A percentile compares a stretch with the other conserved stretches of the same genome.
Evolutionary conservation across 1,284 basidiomycete genomes (phyloP).

Genomic region (Uromyces viciae-fabae): DNA sequence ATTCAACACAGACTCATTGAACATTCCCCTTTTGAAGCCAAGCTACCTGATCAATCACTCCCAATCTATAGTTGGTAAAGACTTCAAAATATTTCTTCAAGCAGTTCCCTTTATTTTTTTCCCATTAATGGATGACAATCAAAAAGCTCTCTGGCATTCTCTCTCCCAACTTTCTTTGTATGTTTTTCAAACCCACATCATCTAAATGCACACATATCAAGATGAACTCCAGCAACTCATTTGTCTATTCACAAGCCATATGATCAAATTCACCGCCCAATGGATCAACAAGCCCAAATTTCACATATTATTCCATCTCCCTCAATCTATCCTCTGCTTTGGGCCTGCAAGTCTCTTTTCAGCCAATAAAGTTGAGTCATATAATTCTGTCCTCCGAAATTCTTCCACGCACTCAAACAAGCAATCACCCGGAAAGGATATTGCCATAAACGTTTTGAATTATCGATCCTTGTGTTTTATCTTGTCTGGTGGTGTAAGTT

Average conservation of each 20-base stretch:
- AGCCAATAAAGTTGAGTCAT: constrained; percentile 19
- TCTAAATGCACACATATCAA: constrained; percentile 6
- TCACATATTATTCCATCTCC: constrained; percentile 50
- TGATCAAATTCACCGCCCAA: constrained; percentile 51
- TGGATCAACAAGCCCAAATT: constrained; percentile 59
- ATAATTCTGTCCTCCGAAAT: neutral
- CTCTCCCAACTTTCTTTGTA: constrained; percentile 54
- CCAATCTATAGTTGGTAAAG: constrained; percentile 54
- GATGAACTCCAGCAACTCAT: constrained; percentile 49
- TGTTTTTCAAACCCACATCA: constrained; percentile 54
- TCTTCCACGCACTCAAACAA: constrained; percentile 14
- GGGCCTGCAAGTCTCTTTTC: constrained; percentile 12
- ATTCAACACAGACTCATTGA: constrained; percentile 52
- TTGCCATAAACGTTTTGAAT: neutral
- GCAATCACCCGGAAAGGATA: neutral
- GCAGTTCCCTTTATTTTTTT: constrained; percentile 56
- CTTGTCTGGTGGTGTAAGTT: neutral
- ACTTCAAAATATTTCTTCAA: constrained; percentile 56
- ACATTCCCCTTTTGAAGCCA: constrained; percentile 48
- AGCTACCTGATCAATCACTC: constrained; percentile 48
- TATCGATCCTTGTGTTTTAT: neutral
- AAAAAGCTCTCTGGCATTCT: constrained; percentile 52
- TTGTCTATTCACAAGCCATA: constrained; percentile 52
- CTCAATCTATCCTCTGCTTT: constrained; percentile 44
- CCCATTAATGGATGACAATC: constrained; percentile 49